Conservation (phyloP, 2,329 filamentous ascomycete species). For the Monosporascus sp. region DNA sequence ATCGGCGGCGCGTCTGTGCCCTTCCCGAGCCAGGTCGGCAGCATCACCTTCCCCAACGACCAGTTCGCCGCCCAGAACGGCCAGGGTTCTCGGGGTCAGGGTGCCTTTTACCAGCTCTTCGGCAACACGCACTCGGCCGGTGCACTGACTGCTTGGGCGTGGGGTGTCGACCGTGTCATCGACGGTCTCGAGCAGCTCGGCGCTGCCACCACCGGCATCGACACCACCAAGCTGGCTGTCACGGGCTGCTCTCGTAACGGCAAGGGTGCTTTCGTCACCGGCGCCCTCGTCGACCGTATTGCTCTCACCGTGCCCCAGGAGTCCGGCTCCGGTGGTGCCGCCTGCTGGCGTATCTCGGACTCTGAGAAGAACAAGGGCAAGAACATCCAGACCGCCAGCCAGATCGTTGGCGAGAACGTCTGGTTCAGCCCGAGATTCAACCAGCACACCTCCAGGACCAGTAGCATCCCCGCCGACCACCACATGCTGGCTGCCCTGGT, state of each 20-base stretch:
- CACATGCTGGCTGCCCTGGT: conserved; percentile 52
- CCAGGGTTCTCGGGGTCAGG: conserved; percentile 44
- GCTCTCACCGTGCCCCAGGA: conserved; percentile 58
- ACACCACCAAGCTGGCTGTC: conserved; percentile 45
- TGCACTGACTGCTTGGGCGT: conserved; percentile 57
- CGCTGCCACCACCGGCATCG: conserved; percentile 40
- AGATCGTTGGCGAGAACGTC: conserved; percentile 57
- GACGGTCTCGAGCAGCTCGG: conserved; percentile 51
- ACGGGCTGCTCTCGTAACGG: conserved; percentile 61
- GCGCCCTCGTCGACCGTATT: conserved; percentile 53
- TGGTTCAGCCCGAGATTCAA: conserved; percentile 57
- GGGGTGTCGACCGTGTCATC: conserved; percentile 55
- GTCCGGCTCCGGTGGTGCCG: conserved; percentile 55
- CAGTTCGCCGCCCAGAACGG: conserved; percentile 47
- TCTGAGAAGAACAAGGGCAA: conserved; percentile 43
- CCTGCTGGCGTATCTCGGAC: conserved; percentile 55
- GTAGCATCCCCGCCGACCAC: conserved; percentile 49
- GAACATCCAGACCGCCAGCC: conserved; percentile 54
- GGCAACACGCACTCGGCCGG: conserved; percentile 49
- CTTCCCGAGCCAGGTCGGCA: conserved; percentile 47
- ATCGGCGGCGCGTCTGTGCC: conserved; percentile 51
- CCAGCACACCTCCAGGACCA: conserved; percentile 40
- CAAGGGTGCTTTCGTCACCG: conserved; percentile 58
- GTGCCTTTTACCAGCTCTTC: conserved; percentile 55
- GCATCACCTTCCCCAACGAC: conserved; percentile 55